Conservation (phyloP, 2,329 filamentous ascomycete species). For the Trichoderma harzianum region DNA sequence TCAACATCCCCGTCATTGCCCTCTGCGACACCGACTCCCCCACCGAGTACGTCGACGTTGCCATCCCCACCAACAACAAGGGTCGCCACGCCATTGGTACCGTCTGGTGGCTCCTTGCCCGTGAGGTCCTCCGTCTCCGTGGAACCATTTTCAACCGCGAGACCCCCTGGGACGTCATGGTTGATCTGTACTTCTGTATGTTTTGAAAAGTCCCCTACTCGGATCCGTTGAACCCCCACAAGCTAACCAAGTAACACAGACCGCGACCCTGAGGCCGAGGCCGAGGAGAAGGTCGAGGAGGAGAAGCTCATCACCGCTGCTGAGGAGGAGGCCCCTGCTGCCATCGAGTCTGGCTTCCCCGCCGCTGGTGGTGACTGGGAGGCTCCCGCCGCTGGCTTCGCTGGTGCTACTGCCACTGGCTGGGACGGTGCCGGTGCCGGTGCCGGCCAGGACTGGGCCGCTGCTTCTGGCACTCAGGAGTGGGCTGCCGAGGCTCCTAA, state of each 20-base stretch:
- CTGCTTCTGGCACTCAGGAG: conserved; percentile 62
- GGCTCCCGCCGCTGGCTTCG: conserved; percentile 68
- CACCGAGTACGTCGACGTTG: conserved; percentile 99
- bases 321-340: conserved; percentile 77
- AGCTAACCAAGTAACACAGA: conserved; percentile 44
- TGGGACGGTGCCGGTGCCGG: conserved; percentile 48
- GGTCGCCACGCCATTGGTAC: conserved; percentile 98
- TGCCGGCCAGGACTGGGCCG: conserved; percentile 57
- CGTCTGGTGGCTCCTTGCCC: conserved; percentile 99
- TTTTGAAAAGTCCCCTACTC: conserved; percentile 22
- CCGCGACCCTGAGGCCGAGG: conserved; percentile 99
- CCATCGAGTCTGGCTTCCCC: conserved; percentile 76
- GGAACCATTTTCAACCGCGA: conserved; percentile 95
- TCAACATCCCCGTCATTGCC: conserved; percentile 99
- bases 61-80: conserved; percentile 99
- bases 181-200: conserved; percentile 98
- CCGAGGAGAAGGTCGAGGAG: conserved; percentile 93
- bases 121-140: conserved; percentile 98
- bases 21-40: conserved; percentile 99
- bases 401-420: conserved; percentile 55
- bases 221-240: not conserved
- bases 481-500: conserved; percentile 62
- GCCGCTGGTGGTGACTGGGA: conserved; percentile 77
- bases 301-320: conserved; percentile 82
- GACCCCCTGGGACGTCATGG: conserved; percentile 98